Base-by-base conservation (phyloP, 371 early-diverging fungal species). In the Rhizomucor pusillus region DNA sequence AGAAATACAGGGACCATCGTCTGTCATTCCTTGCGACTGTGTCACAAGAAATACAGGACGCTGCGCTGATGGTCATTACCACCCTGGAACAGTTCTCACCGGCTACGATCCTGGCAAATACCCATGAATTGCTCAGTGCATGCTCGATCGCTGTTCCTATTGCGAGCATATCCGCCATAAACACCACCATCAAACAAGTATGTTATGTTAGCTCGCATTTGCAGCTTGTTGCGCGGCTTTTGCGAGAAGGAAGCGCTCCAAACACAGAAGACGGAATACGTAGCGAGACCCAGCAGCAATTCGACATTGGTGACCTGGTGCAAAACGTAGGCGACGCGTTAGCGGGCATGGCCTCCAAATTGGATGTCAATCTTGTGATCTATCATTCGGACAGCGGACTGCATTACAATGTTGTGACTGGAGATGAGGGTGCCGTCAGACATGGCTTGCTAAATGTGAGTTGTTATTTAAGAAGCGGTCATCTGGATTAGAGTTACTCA, bases 281-380 rank as follows among this genome's bases (percentile, higher is more conserved):
- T 23, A 60, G 60, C 29, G 35, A 43, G n/a, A 47, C 52, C 1
- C 44, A 47, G 1, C 50, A 54, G 7, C 70, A 79, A 23, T 84
- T 87, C 57, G 85, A 87, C 62, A 70, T 84, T 5, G 82, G 84
- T 14, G 81, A 84, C 46, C 55, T 84, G 35, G 65, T 85, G 11
- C 85, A 87, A 57, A 74, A 75, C 52, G 69, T 87, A 2, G 85
- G 83, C 6, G 87, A 87, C 61, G 74, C 80, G 11, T 65, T 85
- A 51, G 81, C 85, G 13, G 87, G 84, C 16, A 72, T 77, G 52
- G 81, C 83, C 7, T 70, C 82, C n/a, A 65, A 73, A 19, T 63
- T 77, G 35, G 77, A 73, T 12, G 80, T 87, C 3, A 81, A 84
- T 54, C 65, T 87, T 45, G 80, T 82, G 0, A 67, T 87, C n/a